Percentiles rank a stretch among this genome's conserved stretches.
Conservation (phyloP, 306 rosid species). For the Vachellia pachyceras region DNA sequence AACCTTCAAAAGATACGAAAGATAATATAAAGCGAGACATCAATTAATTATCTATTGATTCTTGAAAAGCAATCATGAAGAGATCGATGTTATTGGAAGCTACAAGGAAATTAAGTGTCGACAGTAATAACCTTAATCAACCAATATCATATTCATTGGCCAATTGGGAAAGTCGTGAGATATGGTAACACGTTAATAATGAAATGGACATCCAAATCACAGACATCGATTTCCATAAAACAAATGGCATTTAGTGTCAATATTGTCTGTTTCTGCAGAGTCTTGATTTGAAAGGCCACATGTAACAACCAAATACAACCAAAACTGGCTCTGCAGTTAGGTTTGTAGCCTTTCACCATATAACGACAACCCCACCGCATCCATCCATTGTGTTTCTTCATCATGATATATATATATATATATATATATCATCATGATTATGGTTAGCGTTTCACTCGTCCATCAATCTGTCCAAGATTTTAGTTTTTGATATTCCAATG, state of each 20-base stretch:
- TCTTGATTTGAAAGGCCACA: slow-evolving; percentile 36
- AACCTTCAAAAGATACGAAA: slow-evolving; percentile 34
- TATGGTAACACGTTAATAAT: slow-evolving; percentile 37
- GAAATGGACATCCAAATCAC: slow-evolving; percentile 38
- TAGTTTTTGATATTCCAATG: neutral
- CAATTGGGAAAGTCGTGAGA: slow-evolving; percentile 26
- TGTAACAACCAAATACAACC: slow-evolving; percentile 51
- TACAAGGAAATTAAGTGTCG: neutral
- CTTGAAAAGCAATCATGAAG: slow-evolving; percentile 39
- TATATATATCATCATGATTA: neutral
- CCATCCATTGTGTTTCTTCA: slow-evolving; percentile 26
- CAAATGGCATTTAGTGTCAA: slow-evolving; percentile 38
- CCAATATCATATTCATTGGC: neutral
- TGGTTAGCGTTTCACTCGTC: neutral
- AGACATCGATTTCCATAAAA: slow-evolving; percentile 27
- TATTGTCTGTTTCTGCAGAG: slow-evolving; percentile 1
- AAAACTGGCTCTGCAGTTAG: slow-evolving; percentile 47
- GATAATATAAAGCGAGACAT: slow-evolving; percentile 1
- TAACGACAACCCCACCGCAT: slow-evolving; percentile 13
- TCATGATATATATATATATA: neutral
- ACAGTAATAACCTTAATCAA: neutral
- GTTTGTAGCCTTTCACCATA: slow-evolving; percentile 47
- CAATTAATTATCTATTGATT: slow-evolving; percentile 22
- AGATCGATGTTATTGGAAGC: slow-evolving; percentile 7
- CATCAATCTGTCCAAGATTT: neutral